Base-by-base conservation (phyloP, 441 rosid species). In the Erodium trifolium region DNA sequence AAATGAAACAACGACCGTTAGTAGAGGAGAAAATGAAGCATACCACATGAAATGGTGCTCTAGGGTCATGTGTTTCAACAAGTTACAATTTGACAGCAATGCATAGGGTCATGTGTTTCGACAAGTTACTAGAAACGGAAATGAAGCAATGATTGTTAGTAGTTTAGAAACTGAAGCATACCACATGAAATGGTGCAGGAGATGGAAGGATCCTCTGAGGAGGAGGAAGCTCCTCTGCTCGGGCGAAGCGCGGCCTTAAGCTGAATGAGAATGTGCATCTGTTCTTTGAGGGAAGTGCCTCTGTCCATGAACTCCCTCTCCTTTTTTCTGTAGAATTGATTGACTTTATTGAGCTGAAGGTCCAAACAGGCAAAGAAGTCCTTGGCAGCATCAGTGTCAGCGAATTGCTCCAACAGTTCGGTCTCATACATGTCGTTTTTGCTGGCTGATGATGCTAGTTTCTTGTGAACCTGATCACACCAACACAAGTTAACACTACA, bases 231-330 rank as follows among this genome's bases (percentile, higher is more conserved):
- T 65, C 77, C 93, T 79, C 76, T 83, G 19, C 67, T 69, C 65
- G 83, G 83, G 71, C 80, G 81, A 59, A 91, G 73, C 27, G 86
- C 83, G 59, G 78, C 63, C 78, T 85, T 89, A 72, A 89, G 88
- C 68, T 89, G 88, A 67, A 68, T 72, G 53, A 91, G 99, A 77
- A 94, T 87, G 76, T 88, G 86, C 86, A 91, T 75, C 76, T 94
- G 99, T 72, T 85, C 86, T 87, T 86, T 88, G 84, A 90, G 73
- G 45, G 82, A 78, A 12, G 90, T 95, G 45, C 92, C 96, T 83
- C 99, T 90, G 49, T 94, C 99, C 82, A 90, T 16, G 80, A 94
- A 91, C 84, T 91, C 96, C 60, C 82, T 85, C 89, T 94, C 99
- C 70, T 88, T 94, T 9, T 74, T 75, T 74, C 75, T 85, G 76